Evolutionary conservation across 352 stramenopile species (phyloP), one percentile per base, ranked within the genome.

Genomic region (Globisporangium rhizosaccharum): DNA sequence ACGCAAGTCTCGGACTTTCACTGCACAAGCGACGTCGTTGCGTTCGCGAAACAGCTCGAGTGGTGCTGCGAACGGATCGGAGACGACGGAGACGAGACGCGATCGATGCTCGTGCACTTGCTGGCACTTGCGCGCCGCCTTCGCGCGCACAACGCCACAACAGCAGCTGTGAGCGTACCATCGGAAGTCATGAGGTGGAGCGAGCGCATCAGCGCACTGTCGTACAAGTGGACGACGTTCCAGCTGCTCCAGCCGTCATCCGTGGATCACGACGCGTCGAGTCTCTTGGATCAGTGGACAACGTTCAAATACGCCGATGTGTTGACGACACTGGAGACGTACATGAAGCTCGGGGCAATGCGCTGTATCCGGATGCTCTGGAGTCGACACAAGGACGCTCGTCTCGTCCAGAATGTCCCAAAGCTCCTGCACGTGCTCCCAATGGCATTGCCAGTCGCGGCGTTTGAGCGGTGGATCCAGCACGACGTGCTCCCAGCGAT

Each of bases 221-320:
- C 72, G 17, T 85, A 87, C 57, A 72, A 72, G 33, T 91, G 81
- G 79, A 87, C 78, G 15, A 88, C 81, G 14, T 91, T 91, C 51
- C 76, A 85, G 57, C 62, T 90, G 37, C 59, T 91, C 3, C 51
- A 73, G 11, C 75, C 47, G 14, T 74, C 53, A 20, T 58, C 26
- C 44, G 50, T 44, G 17, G 57, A 62, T 14, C 56, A n/a, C 9
- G 47, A 37, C 4, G 37, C 39, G 30, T 26, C 59, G 9, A 53
- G 57, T 7, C 59, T 66, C 23, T 47, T 47, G 25, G 49, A 39
- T 2, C 59, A 72, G 17, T 88, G 81, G 76, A 41, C 49, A 2
- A 12, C 56, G 15, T 88, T 88, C 58, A 72, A 61, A 46, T 54
- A 33, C 18, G 62, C 59, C 15, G 52, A 79, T 42, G 28, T 82